Evolutionary conservation across 768 basidiomycete genomes (phyloP).

Genomic region (Mrakia frigida): DNA sequence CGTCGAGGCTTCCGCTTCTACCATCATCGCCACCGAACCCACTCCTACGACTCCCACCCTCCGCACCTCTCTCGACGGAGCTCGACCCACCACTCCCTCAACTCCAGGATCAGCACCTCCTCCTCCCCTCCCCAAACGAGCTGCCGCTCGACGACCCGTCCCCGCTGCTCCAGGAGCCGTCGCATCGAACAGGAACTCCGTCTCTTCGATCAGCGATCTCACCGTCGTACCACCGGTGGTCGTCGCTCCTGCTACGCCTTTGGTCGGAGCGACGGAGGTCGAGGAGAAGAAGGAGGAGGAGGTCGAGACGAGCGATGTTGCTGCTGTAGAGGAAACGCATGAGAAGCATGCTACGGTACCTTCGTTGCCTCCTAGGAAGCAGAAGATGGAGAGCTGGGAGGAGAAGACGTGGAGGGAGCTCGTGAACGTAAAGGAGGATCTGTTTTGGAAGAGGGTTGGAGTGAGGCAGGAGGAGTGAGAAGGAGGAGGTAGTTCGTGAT

Average conservation of each 20-base stretch:
- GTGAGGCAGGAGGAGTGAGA: slow-evolving; percentile 2
- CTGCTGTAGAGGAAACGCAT: not conserved
- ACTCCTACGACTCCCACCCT: not conserved
- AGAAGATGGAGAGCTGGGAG: slow-evolving; percentile 60
- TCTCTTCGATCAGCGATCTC: not conserved
- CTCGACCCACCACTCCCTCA: not conserved
- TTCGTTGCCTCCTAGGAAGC: slow-evolving; percentile 8
- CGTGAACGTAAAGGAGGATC: slow-evolving; percentile 64
- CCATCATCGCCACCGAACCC: not conserved
- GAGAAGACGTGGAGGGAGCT: slow-evolving; percentile 80
- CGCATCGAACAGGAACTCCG: not conserved
- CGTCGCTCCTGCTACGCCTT: not conserved
- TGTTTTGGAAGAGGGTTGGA: slow-evolving; percentile 81
- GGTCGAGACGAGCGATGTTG: not conserved
- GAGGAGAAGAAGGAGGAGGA: not conserved
- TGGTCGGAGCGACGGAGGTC: not conserved
- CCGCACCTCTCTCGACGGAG: not conserved
- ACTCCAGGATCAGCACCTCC: slow-evolving; percentile 8
- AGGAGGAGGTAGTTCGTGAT: no score
- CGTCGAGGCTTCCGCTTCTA: not conserved
- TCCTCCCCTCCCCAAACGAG: slow-evolving; percentile 26
- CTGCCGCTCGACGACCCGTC: slow-evolving; percentile 21
- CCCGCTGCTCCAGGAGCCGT: slow-evolving; percentile 3
- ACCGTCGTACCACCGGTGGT: not conserved
- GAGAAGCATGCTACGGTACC: no score